Conservation (phyloP, 139 green algal species). For the Micractinium sp. region DNA sequence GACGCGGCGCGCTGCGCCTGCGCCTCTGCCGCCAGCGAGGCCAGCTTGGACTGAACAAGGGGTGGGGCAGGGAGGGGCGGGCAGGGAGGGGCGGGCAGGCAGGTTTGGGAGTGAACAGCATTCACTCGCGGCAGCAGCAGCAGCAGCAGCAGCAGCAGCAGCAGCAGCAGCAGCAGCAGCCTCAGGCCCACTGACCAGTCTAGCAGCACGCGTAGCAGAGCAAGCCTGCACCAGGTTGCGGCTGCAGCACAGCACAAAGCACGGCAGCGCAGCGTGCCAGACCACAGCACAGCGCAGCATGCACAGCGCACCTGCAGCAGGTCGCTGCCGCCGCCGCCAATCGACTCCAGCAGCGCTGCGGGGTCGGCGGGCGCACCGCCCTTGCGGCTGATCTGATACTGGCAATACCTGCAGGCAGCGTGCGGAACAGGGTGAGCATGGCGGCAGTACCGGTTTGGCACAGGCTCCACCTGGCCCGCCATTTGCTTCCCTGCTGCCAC, state of each 20-base stretch:
- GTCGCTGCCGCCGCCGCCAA: slow-evolving; percentile 31
- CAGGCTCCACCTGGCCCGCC: too few species aligned
- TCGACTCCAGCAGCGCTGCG: slow-evolving; percentile 31
- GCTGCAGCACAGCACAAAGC: background rate
- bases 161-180: too few species aligned
- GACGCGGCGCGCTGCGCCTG: slow-evolving; percentile 53
- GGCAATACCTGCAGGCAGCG: slow-evolving; percentile 70
- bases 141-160: too few species aligned
- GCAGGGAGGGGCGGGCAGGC: slow-evolving; percentile 27
- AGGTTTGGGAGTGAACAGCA: too few species aligned
- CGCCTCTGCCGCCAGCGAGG: slow-evolving; percentile 62
- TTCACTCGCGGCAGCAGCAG: too few species aligned
- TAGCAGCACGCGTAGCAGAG: background rate
- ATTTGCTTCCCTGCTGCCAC: too few species aligned
- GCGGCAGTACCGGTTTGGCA: background rate
- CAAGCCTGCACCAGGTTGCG: background rate
- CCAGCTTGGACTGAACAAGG: slow-evolving; percentile 57
- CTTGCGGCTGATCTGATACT: slow-evolving; percentile 77
- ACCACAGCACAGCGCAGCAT: background rate
- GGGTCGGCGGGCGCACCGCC: slow-evolving; percentile 43
- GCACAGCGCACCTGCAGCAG: slow-evolving; percentile 20
- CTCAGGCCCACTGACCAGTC: background rate
- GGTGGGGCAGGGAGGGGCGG: background rate
- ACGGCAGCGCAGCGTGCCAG: too few species aligned
- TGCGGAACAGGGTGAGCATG: too few species aligned